Conservation (phyloP, 345 rosid species). For the Eucalyptus coolabah region DNA sequence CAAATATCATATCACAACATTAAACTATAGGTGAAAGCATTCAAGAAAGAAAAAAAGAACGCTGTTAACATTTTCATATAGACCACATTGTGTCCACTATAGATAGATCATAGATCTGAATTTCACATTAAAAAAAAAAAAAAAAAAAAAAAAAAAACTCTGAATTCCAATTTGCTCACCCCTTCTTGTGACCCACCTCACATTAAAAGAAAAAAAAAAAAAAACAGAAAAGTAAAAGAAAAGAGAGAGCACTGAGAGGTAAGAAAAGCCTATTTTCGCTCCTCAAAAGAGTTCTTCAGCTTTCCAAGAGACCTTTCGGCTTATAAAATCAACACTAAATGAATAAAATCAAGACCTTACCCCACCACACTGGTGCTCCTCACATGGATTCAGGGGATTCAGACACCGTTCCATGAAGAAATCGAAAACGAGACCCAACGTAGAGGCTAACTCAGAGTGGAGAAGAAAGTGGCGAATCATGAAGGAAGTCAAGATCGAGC, state of each 20-base stretch:
- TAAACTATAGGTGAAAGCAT: not conserved
- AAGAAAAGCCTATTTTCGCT: not conserved
- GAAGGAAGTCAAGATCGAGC: not conserved
- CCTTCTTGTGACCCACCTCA: not conserved
- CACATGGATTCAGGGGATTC: not conserved
- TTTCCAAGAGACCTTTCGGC: no score
- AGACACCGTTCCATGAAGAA: not conserved
- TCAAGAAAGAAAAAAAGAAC: not conserved
- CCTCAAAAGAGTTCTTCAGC: not conserved
- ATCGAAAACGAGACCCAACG: not conserved
- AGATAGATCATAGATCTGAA: not conserved
- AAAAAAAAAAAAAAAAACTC: no score
- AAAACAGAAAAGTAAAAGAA: no score
- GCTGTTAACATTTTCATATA: no score
- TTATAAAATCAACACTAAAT: no score
- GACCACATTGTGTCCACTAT: not conserved
- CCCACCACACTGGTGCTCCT: not conserved
- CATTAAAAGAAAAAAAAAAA: not conserved
- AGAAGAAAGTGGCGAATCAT: not conserved
- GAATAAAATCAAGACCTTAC: not conserved
- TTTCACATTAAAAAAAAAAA: not conserved
- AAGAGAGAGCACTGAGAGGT: not conserved
- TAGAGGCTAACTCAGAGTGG: not conserved
- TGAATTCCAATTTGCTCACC: not conserved
- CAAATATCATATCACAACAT: not conserved